Percentiles rank a stretch among this genome's conserved stretches.
These are phyloP conservation scores for Porcisia hertigi DNA, from an alignment of 208 protist species.

Conservation along the genomic window DNA sequence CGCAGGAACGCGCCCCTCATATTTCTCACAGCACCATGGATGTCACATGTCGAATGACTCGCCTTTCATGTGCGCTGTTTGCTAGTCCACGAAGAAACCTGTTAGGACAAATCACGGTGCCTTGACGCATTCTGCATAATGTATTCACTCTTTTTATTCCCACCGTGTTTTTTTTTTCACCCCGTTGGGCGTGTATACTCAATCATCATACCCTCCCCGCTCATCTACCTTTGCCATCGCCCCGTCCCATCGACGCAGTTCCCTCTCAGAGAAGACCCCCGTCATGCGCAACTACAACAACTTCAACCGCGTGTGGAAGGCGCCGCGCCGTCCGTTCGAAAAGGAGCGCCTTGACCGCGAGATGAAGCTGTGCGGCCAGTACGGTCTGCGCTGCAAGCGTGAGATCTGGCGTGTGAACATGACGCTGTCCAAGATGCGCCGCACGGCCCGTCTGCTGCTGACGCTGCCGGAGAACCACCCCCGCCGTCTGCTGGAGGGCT, in stretches of 20 bases:
- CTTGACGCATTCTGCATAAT: too few relatives aligned
- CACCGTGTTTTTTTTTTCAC: not conserved
- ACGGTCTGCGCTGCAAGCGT: conserved; percentile 99
- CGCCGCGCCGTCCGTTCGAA: conserved; percentile 99
- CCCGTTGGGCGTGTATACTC: not conserved
- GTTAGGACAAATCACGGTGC: too few relatives aligned
- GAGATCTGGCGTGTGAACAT: conserved; percentile 99
- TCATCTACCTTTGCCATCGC: not conserved
- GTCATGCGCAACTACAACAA: conserved; percentile 95
- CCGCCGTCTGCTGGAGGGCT: conserved; percentile 97
- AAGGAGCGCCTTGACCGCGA: conserved; percentile 99
- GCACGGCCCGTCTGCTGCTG: conserved; percentile 98
- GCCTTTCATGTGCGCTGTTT: not conserved
- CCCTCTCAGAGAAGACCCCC: not conserved
- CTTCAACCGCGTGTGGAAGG: conserved; percentile 96
- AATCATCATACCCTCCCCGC: not conserved
- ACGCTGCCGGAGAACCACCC: conserved; percentile 99
- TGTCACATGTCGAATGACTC: too few relatives aligned
- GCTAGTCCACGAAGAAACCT: not conserved
- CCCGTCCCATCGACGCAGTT: not conserved
- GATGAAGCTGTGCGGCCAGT: conserved; percentile 99
- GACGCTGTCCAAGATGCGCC: conserved; percentile 99
- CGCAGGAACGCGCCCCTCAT: too few relatives aligned
- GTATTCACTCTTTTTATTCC: not conserved
- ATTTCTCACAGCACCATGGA: too few relatives aligned